Evolutionary conservation across 805 yeast species (phyloP).

Genomic region (Sugiyamaella valdiviana): DNA sequence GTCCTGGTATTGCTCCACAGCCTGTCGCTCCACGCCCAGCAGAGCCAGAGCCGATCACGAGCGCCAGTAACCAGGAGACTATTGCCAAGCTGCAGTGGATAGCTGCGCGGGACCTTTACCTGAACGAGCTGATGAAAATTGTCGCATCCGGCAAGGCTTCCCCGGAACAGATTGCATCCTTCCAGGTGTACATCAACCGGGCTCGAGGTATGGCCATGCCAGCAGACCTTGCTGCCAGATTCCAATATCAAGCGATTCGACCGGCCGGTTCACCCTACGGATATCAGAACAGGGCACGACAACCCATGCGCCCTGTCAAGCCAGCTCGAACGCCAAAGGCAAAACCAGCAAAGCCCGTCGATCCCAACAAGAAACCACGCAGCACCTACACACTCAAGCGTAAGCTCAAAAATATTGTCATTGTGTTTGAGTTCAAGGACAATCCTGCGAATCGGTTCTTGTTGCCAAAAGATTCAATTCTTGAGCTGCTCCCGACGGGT

Average conservation of each 20-base stretch:
- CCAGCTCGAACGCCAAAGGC: slow-evolving; percentile 4
- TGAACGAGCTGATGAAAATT: slow-evolving; percentile 68
- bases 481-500: slow-evolving; percentile 43
- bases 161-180: slow-evolving; percentile 63
- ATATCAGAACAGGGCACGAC: neutral
- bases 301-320: neutral
- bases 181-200: slow-evolving; percentile 71
- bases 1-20: slow-evolving; percentile 13
- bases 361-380: slow-evolving; percentile 16
- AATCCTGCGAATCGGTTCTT: slow-evolving; percentile 66
- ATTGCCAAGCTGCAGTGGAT: slow-evolving; percentile 77
- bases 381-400: slow-evolving; percentile 39
- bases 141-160: slow-evolving; percentile 82
- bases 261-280: slow-evolving; percentile 1
- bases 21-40: slow-evolving; percentile 2
- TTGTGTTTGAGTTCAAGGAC: slow-evolving; percentile 82
- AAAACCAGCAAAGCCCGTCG: slow-evolving; percentile 16
- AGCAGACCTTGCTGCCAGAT: slow-evolving; percentile 6
- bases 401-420: slow-evolving; percentile 59
- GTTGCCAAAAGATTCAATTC: slow-evolving; percentile 69
- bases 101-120: slow-evolving; percentile 64
- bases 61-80: slow-evolving; percentile 56
- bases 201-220: slow-evolving; percentile 47
- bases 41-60: slow-evolving; percentile 12
- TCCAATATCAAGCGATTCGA: slow-evolving; percentile 2